A percentile compares a stretch with the other conserved stretches of the same genome.
Evolutionary conservation across 2,329 filamentous ascomycete species (phyloP).

Genomic region (Penicillium aurantiogriseum): DNA sequence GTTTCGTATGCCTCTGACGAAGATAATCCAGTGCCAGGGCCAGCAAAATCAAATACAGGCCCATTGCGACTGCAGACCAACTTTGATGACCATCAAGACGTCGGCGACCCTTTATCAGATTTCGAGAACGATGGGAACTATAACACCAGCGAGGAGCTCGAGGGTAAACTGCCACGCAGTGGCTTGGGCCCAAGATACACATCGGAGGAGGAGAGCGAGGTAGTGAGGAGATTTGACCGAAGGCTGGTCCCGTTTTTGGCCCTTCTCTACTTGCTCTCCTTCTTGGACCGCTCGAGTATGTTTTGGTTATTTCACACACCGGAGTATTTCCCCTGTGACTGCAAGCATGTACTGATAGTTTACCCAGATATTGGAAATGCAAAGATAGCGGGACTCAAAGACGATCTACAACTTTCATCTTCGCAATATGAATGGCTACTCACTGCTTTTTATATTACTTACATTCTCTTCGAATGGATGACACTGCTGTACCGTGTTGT

Average conservation of each 20-base stretch:
- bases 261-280: conserved; percentile 78
- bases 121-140: conserved; percentile 29
- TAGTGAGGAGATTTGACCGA: conserved; percentile 73
- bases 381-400: conserved; percentile 57
- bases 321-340: background rate
- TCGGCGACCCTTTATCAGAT: conserved; percentile 22
- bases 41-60: conserved; percentile 18
- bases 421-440: conserved; percentile 62
- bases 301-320: conserved; percentile 11
- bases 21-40: conserved; percentile 16
- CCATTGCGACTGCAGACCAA: conserved; percentile 37
- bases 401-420: conserved; percentile 55
- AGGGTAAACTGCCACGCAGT: conserved; percentile 12
- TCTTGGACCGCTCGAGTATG: conserved; percentile 80
- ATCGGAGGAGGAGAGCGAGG: conserved; percentile 67
- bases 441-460: conserved; percentile 63
- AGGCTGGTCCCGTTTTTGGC: conserved; percentile 78
- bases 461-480: conserved; percentile 67
- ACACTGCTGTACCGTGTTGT: conserved; percentile 61
- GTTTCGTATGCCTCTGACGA: conserved; percentile 34
- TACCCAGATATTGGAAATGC: conserved; percentile 59
- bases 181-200: conserved; percentile 38
- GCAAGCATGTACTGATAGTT: conserved; percentile 10
- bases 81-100: conserved; percentile 23
- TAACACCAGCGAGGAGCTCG: conserved; percentile 28